Evolutionary conservation across 225 moss, liverwort and hornwort genomes (phyloP).

Genomic region (Physcomitrium patens): DNA sequence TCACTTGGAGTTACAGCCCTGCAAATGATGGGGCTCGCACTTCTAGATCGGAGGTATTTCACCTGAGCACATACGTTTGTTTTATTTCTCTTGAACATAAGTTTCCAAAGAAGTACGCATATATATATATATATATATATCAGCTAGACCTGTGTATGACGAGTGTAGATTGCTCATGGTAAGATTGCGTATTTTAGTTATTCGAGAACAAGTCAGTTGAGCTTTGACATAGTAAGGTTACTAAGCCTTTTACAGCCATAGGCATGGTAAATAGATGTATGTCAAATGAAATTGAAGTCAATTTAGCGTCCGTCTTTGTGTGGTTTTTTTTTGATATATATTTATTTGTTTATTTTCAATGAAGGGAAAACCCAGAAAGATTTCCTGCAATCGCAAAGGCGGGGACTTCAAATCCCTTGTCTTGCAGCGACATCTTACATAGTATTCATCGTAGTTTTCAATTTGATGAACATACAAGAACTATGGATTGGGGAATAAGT

Average conservation of each 20-base stretch:
- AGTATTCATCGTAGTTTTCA: slow-evolving; percentile 70
- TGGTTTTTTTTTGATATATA: too few species aligned
- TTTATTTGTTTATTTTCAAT: background rate
- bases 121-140: too few species aligned
- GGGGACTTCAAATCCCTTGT: slow-evolving; percentile 36
- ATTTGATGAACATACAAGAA: slow-evolving; percentile 41
- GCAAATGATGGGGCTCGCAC: slow-evolving; percentile 85
- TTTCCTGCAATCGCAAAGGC: slow-evolving; percentile 29
- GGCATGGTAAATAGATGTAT: background rate
- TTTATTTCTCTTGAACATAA: too few species aligned
- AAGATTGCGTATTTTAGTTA: background rate
- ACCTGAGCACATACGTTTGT: background rate
- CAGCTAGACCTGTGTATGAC: too few species aligned
- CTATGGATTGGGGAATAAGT: slow-evolving; percentile 49
- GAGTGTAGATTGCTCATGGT: too few species aligned
- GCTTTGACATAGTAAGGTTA: background rate
- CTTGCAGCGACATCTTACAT: slow-evolving; percentile 54
- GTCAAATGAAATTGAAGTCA: too few species aligned
- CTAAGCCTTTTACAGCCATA: too few species aligned
- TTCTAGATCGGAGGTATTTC: slow-evolving; percentile 73
- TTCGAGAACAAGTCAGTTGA: background rate
- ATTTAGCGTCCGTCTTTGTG: too few species aligned
- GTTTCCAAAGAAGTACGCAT: too few species aligned
- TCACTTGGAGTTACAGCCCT: slow-evolving; percentile 87
- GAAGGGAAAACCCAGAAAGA: slow-evolving; percentile 37